Evolutionary conservation across 345 rosid species (phyloP).

Genomic region (Eucalyptus grandis): DNA sequence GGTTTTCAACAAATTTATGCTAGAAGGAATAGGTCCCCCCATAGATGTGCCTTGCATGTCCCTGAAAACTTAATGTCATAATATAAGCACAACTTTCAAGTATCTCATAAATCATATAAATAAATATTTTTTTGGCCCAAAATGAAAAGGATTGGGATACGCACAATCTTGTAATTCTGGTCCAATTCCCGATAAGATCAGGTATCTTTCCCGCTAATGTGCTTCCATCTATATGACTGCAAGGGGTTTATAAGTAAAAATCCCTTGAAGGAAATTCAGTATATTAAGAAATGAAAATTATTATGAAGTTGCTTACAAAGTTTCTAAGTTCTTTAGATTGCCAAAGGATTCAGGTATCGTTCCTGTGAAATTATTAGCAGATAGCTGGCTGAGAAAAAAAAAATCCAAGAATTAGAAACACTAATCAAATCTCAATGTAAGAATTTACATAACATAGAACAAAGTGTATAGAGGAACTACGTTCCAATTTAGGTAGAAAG

Average conservation of each 20-base stretch:
- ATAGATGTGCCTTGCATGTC: conserved; percentile 71
- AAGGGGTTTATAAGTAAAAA: not conserved
- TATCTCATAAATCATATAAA: not conserved
- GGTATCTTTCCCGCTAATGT: conserved; percentile 60
- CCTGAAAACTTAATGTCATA: conserved; percentile 9
- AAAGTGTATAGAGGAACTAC: not conserved
- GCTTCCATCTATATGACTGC: conserved; percentile 76
- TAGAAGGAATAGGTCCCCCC: conserved; percentile 79
- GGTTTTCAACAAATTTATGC: conserved; percentile 34
- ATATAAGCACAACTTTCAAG: not conserved
- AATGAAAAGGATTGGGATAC: not conserved
- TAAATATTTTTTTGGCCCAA: not conserved
- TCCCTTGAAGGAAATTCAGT: not conserved
- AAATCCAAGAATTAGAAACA: not conserved
- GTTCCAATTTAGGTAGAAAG: not conserved
- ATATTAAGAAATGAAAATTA: not conserved
- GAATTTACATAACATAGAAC: not conserved
- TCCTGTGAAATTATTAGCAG: conserved; percentile 62
- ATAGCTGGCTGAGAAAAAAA: conserved; percentile 29
- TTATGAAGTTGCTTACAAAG: conserved; percentile 44
- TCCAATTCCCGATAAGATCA: conserved; percentile 75
- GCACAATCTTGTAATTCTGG: conserved; percentile 39
- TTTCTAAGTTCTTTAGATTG: conserved; percentile 48
- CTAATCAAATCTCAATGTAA: not conserved
- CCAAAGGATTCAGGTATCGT: conserved; percentile 53